These are phyloP conservation scores for Citrus inodora DNA, from an alignment of 345 rosid species.

Conservation along the genomic window DNA sequence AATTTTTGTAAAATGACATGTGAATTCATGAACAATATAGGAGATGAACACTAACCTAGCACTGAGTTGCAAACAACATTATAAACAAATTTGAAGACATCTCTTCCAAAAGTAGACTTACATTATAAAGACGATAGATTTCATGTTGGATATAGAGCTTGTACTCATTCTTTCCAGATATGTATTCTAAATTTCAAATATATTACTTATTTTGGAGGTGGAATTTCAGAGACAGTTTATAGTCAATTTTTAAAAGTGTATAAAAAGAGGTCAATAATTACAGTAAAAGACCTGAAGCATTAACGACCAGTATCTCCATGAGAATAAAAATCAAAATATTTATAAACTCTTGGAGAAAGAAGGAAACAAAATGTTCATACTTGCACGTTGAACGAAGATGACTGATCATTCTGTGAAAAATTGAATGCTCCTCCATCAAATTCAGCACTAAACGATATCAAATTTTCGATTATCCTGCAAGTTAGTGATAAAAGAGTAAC, in stretches of 20 bases:
- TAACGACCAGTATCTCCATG: background rate
- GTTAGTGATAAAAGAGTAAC: background rate
- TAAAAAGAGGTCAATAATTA: too few relatives aligned
- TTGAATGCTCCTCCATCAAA: conserved; percentile 61
- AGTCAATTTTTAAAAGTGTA: too few relatives aligned
- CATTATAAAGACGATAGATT: too few relatives aligned
- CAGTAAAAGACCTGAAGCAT: background rate
- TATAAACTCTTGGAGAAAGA: background rate
- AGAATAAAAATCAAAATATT: background rate
- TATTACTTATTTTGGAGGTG: too few relatives aligned
- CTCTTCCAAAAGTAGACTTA: too few relatives aligned
- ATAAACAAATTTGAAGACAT: background rate
- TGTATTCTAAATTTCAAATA: too few relatives aligned
- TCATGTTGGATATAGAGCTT: too few relatives aligned
- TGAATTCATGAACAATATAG: background rate
- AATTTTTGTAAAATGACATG: conserved; percentile 8
- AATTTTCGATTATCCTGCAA: conserved; percentile 4
- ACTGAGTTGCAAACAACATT: background rate
- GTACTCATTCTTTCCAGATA: too few relatives aligned
- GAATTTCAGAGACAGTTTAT: too few relatives aligned
- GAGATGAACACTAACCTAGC: background rate
- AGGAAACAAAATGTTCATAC: conserved; percentile 32
- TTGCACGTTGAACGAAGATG: conserved; percentile 76
- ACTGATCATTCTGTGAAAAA: conserved; percentile 62
- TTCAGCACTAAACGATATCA: background rate